These are phyloP conservation scores for Sporodiniella umbellata DNA, from an alignment of 371 early-diverging fungal genomes.

Conservation along the genomic window DNA sequence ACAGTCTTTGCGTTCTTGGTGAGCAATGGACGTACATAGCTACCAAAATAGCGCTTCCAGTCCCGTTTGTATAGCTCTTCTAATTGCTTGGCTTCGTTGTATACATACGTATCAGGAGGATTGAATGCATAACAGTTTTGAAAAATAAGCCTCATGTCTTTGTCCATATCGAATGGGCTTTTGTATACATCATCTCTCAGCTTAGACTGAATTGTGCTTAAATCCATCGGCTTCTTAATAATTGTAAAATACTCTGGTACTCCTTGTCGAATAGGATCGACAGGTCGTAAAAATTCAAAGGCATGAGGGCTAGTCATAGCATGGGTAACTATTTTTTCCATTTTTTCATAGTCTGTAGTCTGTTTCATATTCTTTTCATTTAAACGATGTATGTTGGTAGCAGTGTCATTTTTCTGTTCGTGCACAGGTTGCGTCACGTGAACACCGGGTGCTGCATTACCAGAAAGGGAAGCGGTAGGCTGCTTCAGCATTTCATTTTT, in stretches of 20 bases:
- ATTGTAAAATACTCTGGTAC: constrained; percentile 72
- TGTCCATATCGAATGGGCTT: constrained; percentile 40
- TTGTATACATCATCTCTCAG: constrained; percentile 37
- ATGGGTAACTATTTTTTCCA: constrained; percentile 21
- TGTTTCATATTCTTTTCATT: neutral
- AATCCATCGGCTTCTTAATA: constrained; percentile 96
- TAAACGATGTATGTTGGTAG: constrained; percentile 4
- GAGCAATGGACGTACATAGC: constrained; percentile 1
- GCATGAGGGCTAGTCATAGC: constrained; percentile 35
- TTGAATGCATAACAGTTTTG: constrained; percentile 73
- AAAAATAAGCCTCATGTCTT: constrained; percentile 49
- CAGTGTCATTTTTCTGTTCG: neutral
- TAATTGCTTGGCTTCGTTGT: constrained; percentile 56
- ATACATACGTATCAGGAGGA: constrained; percentile 71
- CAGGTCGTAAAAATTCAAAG: constrained; percentile 46
- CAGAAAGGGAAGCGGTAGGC: too few species aligned
- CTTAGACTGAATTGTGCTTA: constrained; percentile 87
- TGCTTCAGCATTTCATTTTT: constrained; percentile 3
- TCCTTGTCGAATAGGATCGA: constrained; percentile 43
- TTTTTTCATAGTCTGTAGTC: constrained; percentile 29
- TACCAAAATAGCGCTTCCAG: constrained; percentile 49
- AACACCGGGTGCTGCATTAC: too few species aligned
- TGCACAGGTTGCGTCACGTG: too few species aligned
- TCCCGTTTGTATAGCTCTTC: constrained; percentile 57
- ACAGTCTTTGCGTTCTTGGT: constrained; percentile 10